Conservation (phyloP, 2,329 filamentous ascomycete genomes). For the Alternaria alternata region DNA sequence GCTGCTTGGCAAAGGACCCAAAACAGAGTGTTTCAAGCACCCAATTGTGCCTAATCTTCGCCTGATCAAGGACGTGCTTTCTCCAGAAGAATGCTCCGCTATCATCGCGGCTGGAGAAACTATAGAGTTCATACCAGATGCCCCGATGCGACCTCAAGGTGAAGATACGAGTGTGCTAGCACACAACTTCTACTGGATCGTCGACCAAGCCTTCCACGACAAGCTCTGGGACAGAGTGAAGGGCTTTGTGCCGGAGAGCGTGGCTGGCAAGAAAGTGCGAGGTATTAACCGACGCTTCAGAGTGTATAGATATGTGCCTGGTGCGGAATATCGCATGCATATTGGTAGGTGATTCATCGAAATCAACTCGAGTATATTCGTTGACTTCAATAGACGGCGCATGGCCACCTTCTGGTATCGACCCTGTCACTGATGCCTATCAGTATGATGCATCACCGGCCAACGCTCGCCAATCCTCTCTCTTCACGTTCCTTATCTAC, state of each 20-base stretch:
- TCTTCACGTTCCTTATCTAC: constrained; percentile 75
- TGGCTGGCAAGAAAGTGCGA: constrained; percentile 65
- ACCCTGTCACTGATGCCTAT: constrained; percentile 63
- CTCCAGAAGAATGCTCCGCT: constrained; percentile 67
- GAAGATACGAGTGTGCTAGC: constrained; percentile 70
- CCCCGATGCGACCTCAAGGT: constrained; percentile 70
- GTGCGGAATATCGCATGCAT: constrained; percentile 75
- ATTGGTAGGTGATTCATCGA: constrained; percentile 55
- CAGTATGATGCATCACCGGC: constrained; percentile 71
- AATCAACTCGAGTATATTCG: background rate
- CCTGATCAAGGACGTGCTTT: constrained; percentile 68
- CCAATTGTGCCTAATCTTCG: constrained; percentile 69
- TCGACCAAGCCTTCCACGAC: constrained; percentile 69
- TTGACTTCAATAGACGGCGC: constrained; percentile 62
- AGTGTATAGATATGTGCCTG: constrained; percentile 76
- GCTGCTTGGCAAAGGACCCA: constrained; percentile 55
- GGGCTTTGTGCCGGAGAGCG: constrained; percentile 63
- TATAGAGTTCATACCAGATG: constrained; percentile 72
- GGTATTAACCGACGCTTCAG: constrained; percentile 75
- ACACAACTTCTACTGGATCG: constrained; percentile 78
- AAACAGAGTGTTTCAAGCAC: constrained; percentile 66
- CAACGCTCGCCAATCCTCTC: constrained; percentile 68
- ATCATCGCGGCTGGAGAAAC: constrained; percentile 73
- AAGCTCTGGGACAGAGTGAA: constrained; percentile 69
- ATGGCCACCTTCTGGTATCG: constrained; percentile 74